Evolutionary conservation across 805 yeast genomes (phyloP).

Genomic region (Spathaspora hagerdaliae): DNA sequence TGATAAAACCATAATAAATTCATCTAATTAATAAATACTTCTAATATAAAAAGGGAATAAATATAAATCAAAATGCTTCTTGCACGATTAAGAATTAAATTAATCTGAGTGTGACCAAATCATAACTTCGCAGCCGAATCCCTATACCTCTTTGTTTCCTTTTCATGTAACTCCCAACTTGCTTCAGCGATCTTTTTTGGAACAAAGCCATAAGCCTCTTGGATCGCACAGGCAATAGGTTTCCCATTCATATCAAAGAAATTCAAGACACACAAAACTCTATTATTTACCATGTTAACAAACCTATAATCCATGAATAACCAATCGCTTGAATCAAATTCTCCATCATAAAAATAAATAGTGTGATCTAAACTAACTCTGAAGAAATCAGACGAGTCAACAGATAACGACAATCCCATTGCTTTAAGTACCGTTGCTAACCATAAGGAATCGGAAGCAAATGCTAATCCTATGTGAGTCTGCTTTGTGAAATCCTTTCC

Average conservation of each 20-base stretch:
- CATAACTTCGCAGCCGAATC: not conserved
- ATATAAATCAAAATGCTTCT: no score
- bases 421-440: constrained; percentile 24
- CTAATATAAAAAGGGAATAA: no score
- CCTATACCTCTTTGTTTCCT: not conserved
- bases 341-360: constrained; percentile 30
- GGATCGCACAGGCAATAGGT: constrained; percentile 27
- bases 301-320: constrained; percentile 31
- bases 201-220: constrained; percentile 26
- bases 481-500: constrained; percentile 21
- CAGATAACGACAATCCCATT: constrained; percentile 16
- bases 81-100: no score
- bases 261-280: constrained; percentile 25
- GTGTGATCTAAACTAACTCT: constrained; percentile 37
- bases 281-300: constrained; percentile 27
- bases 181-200: constrained; percentile 1
- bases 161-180: constrained; percentile 2
- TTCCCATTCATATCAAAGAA: constrained; percentile 24
- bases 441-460: constrained; percentile 28
- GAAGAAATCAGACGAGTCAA: constrained; percentile 21
- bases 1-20: no score
- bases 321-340: constrained; percentile 34
- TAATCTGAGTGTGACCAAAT: not conserved
- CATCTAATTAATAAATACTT: no score
- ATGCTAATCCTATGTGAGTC: constrained; percentile 19